Conservation (phyloP, 1,284 basidiomycete species). For the Xerocomus nothofagi region DNA sequence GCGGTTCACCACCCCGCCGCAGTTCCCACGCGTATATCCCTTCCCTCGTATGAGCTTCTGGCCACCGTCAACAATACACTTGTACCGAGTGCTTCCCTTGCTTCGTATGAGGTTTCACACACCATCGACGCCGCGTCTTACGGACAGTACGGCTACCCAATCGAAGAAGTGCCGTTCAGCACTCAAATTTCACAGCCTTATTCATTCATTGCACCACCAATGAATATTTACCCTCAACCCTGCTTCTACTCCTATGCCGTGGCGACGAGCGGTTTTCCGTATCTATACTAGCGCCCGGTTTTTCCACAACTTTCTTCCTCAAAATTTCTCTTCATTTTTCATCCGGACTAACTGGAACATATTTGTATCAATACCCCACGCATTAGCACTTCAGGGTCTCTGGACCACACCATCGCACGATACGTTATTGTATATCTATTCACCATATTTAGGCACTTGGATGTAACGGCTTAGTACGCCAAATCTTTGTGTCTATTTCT, state of each 20-base stretch:
- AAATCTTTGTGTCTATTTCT: not conserved
- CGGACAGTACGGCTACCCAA: not conserved
- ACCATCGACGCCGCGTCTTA: not conserved
- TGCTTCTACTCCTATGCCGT: not conserved
- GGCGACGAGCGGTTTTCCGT: not conserved
- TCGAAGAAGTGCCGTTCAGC: not conserved
- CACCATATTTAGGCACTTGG: not conserved
- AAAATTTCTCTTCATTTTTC: not conserved
- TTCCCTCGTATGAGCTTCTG: not conserved
- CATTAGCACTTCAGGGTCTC: not conserved
- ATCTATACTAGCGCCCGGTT: not conserved
- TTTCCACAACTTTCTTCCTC: too few species aligned
- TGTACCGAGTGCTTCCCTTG: not conserved
- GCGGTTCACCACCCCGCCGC: not conserved
- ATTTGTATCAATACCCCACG: not conserved
- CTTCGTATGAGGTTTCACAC: not conserved
- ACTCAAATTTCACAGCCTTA: not conserved
- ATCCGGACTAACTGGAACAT: not conserved
- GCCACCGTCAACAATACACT: not conserved
- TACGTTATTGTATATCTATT: conserved; percentile 1
- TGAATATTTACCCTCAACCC: not conserved
- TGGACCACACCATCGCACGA: not conserved
- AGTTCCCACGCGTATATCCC: too few species aligned
- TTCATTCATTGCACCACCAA: not conserved
- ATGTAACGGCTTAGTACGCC: not conserved